A percentile compares a stretch with the other conserved stretches of the same genome.
Conservation (phyloP, 192 early-diverging fungal genomes). For the Podila clonocystis region DNA sequence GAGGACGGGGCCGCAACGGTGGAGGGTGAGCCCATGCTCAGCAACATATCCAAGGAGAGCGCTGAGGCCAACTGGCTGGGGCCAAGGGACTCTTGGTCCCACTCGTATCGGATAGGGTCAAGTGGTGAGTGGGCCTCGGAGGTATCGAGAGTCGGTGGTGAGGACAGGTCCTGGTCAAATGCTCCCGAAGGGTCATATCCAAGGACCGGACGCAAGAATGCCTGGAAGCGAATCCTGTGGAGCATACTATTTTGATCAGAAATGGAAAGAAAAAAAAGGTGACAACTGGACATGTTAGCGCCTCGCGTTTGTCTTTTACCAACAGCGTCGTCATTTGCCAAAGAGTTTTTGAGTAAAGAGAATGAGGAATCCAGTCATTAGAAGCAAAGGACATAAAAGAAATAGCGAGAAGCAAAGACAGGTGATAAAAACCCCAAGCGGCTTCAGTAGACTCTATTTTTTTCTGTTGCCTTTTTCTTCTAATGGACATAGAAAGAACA, state of each 20-base stretch:
- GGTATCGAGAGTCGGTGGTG: not conserved
- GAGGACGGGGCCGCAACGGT: not conserved
- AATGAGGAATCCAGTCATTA: no score
- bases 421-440: no score
- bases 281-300: not conserved
- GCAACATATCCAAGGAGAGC: constrained; percentile 35
- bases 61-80: constrained; percentile 10
- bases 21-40: constrained; percentile 22
- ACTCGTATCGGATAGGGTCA: constrained; percentile 14
- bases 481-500: no score
- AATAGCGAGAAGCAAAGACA: no score
- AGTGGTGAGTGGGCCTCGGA: not conserved
- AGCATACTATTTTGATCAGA: constrained; percentile 21
- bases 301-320: not conserved
- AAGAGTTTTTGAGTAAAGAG: no score
- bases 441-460: no score
- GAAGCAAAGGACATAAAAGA: no score
- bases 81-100: constrained; percentile 14
- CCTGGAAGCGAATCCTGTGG: constrained; percentile 38
- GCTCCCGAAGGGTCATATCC: constrained; percentile 14
- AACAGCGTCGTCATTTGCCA: no score
- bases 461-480: no score
- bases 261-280: not conserved
- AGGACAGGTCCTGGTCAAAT: constrained; percentile 18
- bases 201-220: constrained; percentile 34